Base-by-base conservation (phyloP, 345 rosid genomes). In the Sisymbrium irio region DNA sequence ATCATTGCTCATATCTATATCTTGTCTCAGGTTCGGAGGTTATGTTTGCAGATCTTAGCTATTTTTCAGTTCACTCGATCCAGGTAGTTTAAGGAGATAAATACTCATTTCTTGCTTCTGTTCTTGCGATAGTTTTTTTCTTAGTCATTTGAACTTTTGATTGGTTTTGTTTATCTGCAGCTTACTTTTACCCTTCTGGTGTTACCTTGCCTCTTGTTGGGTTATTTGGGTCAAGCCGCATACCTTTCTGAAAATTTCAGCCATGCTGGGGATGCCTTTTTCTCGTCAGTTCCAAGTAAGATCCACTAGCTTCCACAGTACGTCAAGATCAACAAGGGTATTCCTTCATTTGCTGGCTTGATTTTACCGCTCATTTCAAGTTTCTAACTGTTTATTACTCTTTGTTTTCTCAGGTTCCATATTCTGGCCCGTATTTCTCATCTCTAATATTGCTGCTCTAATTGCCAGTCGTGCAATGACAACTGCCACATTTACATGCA, bases 31-130 rank as follows among this genome's bases (percentile, higher is more conserved):
- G 99, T 65, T 92, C 99, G 50, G 99, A 95, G 86, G 99, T 96
- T 70, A 92, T 95, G 98, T 95, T 95, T 82, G 99, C 99, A 71
- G 98, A 95, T 83, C 97, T 95, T 82, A 90, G 98, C 83, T 95
- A 88, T 75, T 92, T 95, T 72, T 82, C 98, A 35, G 98, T 95
- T 50, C 91, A 85, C 75, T 95, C 99, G 20, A 77, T 95, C 79
- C 98, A 95, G 99, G 99, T 95, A 84, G 75, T 74, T 78, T 65
- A 70, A 68, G 77, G 58, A 65, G 65, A 67, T 32, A 44, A 12
- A 44, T 18, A 62, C 22, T 62, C 33, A 28, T 33, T 73, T 58
- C 61, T 49, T 53, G 51, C 33, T 53, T 46, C 65, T 40, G 50
- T 62, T 9, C 35, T 40, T 44, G n/a, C 30, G 13, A 53, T 27